Evolutionary conservation across 345 rosid genomes (phyloP).

Genomic region (Carallia brachiata): DNA sequence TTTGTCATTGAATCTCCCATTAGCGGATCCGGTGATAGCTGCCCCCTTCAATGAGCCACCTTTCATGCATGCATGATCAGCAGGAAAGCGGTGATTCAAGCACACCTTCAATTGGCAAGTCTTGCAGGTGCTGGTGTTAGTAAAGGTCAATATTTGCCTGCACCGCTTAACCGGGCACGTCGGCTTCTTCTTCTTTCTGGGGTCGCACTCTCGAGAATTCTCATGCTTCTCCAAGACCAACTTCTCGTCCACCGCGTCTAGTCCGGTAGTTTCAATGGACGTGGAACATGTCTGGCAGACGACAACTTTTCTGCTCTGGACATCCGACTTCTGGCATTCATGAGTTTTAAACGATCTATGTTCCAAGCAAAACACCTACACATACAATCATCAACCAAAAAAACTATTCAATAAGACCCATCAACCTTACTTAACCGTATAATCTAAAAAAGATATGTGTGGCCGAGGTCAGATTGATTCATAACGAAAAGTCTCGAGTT

Average conservation of each 20-base stretch:
- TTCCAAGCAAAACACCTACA: conserved; percentile 71
- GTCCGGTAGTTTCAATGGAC: conserved; percentile 64
- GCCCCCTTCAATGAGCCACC: background rate
- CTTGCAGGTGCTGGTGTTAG: conserved; percentile 68
- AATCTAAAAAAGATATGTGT: background rate
- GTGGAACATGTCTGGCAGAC: conserved; percentile 67
- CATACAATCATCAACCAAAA: background rate
- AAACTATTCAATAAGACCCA: background rate
- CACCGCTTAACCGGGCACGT: conserved; percentile 65
- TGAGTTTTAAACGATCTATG: conserved; percentile 72
- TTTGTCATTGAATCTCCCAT: conserved; percentile 42
- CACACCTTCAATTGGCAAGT: conserved; percentile 67
- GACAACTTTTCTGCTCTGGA: conserved; percentile 56
- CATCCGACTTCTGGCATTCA: conserved; percentile 58
- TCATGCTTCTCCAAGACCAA: conserved; percentile 49
- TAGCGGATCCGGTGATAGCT: conserved; percentile 3
- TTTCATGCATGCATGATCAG: conserved; percentile 60
- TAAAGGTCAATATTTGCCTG: conserved; percentile 58
- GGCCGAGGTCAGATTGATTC: too few species aligned
- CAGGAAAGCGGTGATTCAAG: conserved; percentile 71
- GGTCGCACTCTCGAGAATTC: conserved; percentile 60
- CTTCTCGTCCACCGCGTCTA: conserved; percentile 39
- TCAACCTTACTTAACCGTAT: too few species aligned
- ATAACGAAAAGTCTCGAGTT: too few species aligned
- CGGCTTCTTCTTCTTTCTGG: conserved; percentile 61